Evolutionary conservation across 805 yeast genomes (phyloP).

Genomic region (Candida railenensis): DNA sequence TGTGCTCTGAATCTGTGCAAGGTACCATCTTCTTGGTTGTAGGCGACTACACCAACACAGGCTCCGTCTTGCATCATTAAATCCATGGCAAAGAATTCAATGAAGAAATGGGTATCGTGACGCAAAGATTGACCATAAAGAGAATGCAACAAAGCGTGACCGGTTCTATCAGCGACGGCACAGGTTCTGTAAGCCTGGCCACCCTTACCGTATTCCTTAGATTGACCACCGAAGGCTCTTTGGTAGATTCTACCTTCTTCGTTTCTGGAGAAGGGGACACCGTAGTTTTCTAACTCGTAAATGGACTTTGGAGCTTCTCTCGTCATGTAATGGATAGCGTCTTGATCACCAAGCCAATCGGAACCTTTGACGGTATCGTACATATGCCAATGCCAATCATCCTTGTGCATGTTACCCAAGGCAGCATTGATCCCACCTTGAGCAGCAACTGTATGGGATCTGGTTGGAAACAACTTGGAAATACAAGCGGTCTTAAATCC

Average conservation of each 20-base stretch:
- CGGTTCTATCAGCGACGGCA: slow-evolving; percentile 99
- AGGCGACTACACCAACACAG: slow-evolving; percentile 95
- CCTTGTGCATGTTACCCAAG: slow-evolving; percentile 95
- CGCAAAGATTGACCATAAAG: slow-evolving; percentile 94
- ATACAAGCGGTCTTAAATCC: slow-evolving; percentile 98
- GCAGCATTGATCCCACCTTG: slow-evolving; percentile 99
- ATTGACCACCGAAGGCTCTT: slow-evolving; percentile 98
- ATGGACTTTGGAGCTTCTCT: slow-evolving; percentile 95
- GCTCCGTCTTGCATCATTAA: slow-evolving; percentile 92
- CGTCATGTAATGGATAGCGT: slow-evolving; percentile 98
- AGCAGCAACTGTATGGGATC: slow-evolving; percentile 98
- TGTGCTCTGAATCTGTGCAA: slow-evolving; percentile 97
- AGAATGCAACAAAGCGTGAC: slow-evolving; percentile 94
- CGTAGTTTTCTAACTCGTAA: slow-evolving; percentile 95
- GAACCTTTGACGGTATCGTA: slow-evolving; percentile 99
- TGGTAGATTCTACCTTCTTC: slow-evolving; percentile 96
- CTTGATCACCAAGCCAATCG: slow-evolving; percentile 99
- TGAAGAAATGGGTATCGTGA: slow-evolving; percentile 97
- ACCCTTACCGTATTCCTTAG: slow-evolving; percentile 93
- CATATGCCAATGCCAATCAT: slow-evolving; percentile 99
- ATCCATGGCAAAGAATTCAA: slow-evolving; percentile 95
- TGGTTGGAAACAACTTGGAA: slow-evolving; percentile 94
- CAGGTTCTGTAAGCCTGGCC: slow-evolving; percentile 99
- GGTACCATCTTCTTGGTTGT: slow-evolving; percentile 98
- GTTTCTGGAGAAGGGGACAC: slow-evolving; percentile 97